Base-by-base conservation (phyloP, 2,329 filamentous ascomycete species). In the Hymenoscyphus infarciens region DNA sequence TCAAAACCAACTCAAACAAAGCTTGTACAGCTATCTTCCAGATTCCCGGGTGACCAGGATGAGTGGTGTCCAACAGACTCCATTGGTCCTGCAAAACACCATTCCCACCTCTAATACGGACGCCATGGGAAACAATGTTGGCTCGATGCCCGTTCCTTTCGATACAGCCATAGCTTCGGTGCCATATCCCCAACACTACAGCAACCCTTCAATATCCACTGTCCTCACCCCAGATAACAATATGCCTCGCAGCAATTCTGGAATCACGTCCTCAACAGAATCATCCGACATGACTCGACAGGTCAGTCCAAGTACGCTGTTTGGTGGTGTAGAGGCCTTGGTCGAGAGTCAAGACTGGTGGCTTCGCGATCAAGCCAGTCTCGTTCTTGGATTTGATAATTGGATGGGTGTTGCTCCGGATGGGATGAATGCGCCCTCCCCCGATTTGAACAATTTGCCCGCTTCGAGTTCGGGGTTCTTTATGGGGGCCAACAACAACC, bases 301-400 rank as follows among this genome's bases (percentile, higher is more conserved):
- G 10, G 70, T 76, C 7, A 76, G 75, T 27, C 77, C 80, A 0
- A 79, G 78, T 10, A 79, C 81, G 11, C 77, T 85, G 59, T 87
- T 88, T 64, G 83, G 84, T 27, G 82, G 81, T 8, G 78, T 87
- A 1, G 84, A 87, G 39, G 82, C 83, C 54, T 74, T 89, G 5
- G 79, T 88, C 55, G 85, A 88, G 57, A 84, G 82, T 56, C 84
- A 87, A 64, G 83, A 88, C 68, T 87, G 83, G 84, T 87, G 85
- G 79, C 79, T 86, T 60, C 77, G 81, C 39, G 87, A 90, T 69
- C 85, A 89, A 68, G 81, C 78, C 19, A 82, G 83, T 57, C 75
- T 89, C 3, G 85, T 83, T 0, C 73, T 82, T 3, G 86, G 86
- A 1, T 84, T 89, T 66, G 86, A 83, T 29, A 87, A 86, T 61